A percentile compares a stretch with the other conserved stretches of the same genome.
phyloP scores from a whole-genome alignment of 2,329 filamentous ascomycete species.

The Pseudohalonectria lignicola region DNA sequence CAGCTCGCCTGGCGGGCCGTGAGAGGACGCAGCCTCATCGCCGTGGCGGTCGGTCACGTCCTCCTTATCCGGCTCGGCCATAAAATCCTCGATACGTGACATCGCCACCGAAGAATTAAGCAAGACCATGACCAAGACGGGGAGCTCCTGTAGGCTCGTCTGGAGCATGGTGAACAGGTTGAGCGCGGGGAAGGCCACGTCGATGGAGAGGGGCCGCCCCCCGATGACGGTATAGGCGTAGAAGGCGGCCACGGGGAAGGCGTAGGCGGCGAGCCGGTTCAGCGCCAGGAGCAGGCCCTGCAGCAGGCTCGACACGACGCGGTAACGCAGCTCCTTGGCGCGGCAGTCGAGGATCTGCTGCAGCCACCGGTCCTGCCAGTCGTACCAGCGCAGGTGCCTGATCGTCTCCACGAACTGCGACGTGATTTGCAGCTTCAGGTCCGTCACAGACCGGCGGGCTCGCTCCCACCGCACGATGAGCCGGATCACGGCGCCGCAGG shows the following conservation, averaged over 20 bases:
- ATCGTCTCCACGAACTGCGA: constrained; percentile 83
- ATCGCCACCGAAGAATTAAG: constrained; percentile 79
- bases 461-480: constrained; percentile 58
- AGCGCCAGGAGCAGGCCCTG: constrained; percentile 52
- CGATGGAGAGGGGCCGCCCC: constrained; percentile 57
- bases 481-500: constrained; percentile 59
- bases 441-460: constrained; percentile 61
- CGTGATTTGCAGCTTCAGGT: constrained; percentile 67
- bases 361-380: constrained; percentile 71
- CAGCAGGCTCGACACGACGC: constrained; percentile 54
- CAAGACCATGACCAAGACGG: constrained; percentile 61
- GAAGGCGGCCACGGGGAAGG: constrained; percentile 74
- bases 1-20: constrained; percentile 12
- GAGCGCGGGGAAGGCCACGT: constrained; percentile 78
- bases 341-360: constrained; percentile 56
- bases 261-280: constrained; percentile 59
- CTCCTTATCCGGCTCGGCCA: constrained; percentile 72
- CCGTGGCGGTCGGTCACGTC: constrained; percentile 12
- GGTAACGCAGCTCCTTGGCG: constrained; percentile 54
- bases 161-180: constrained; percentile 72
- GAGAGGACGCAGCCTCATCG: neutral
- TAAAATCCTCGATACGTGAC: constrained; percentile 73
- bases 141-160: constrained; percentile 61
- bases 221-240: constrained; percentile 69
- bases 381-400: constrained; percentile 70